Evolutionary conservation across 192 early-diverging fungal species (phyloP).

Genomic region (Backusella luteola): DNA sequence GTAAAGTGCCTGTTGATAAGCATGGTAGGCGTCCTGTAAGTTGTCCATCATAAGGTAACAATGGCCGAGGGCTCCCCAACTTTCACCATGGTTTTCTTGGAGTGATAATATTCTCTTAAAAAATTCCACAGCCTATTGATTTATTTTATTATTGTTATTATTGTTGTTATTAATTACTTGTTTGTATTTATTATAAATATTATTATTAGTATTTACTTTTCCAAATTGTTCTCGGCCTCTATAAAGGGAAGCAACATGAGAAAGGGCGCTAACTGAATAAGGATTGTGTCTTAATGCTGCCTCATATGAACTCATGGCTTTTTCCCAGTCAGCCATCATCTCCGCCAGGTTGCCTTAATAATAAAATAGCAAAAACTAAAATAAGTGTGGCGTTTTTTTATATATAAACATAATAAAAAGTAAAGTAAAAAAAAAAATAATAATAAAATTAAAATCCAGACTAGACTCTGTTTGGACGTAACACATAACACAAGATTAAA

Average conservation of each 20-base stretch:
- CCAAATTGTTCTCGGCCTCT: slow-evolving; percentile 79
- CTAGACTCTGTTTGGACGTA: slow-evolving; percentile 8
- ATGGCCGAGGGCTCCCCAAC: slow-evolving; percentile 93
- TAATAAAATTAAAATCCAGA: slow-evolving; percentile 11
- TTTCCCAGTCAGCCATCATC: slow-evolving; percentile 65
- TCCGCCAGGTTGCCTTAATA: slow-evolving; percentile 31
- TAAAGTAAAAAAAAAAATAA: neutral
- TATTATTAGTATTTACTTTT: slow-evolving; percentile 44
- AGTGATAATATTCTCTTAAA: slow-evolving; percentile 85
- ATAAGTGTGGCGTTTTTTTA: slow-evolving; percentile 5
- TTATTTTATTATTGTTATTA: neutral
- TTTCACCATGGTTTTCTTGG: slow-evolving; percentile 85
- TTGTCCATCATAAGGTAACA: slow-evolving; percentile 97
- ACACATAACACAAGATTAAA: slow-evolving; percentile 3
- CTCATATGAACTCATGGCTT: slow-evolving; percentile 86
- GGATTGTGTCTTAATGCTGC: slow-evolving; percentile 90
- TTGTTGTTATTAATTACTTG: neutral
- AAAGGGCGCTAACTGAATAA: slow-evolving; percentile 81
- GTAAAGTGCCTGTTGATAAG: slow-evolving; percentile 95
- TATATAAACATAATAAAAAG: neutral
- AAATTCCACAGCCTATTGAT: slow-evolving; percentile 79
- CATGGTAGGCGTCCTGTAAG: slow-evolving; percentile 88
- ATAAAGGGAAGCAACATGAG: slow-evolving; percentile 82
- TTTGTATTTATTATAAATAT: neutral
- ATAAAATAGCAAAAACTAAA: slow-evolving; percentile 9